These are phyloP conservation scores for Candida methanosorbosa DNA, from an alignment of 805 yeast genomes.

Conservation along the genomic window DNA sequence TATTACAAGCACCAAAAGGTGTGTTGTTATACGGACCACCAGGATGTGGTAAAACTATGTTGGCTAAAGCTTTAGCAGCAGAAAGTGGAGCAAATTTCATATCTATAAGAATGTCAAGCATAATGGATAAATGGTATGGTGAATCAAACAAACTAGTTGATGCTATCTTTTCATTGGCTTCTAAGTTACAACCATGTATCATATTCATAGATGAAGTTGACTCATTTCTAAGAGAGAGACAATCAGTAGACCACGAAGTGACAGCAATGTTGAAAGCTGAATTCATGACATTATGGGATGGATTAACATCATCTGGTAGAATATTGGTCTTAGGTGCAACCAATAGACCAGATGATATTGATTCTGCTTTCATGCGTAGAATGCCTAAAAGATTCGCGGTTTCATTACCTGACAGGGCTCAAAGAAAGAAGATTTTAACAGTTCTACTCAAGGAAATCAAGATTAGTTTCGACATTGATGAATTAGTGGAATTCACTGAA, in stretches of 20 bases:
- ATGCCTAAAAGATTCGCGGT: conserved; percentile 87
- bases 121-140: conserved; percentile 98
- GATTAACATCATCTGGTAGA: conserved; percentile 66
- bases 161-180: conserved; percentile 84
- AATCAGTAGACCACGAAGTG: conserved; percentile 85
- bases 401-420: conserved; percentile 56
- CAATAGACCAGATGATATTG: conserved; percentile 86
- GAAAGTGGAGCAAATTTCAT: conserved; percentile 90
- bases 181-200: conserved; percentile 88
- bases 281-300: conserved; percentile 98
- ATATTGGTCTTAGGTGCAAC: conserved; percentile 92
- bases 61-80: conserved; percentile 89
- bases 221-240: conserved; percentile 82
- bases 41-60: conserved; percentile 96
- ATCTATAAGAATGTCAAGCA: conserved; percentile 84
- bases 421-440: conserved; percentile 62
- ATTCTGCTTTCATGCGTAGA: conserved; percentile 84
- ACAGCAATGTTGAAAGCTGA: conserved; percentile 92
- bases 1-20: conserved; percentile 90
- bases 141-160: conserved; percentile 91
- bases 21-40: conserved; percentile 93
- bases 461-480: conserved; percentile 57
- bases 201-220: conserved; percentile 95
- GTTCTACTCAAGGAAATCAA: conserved; percentile 60
- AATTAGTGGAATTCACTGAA: conserved; percentile 52